These are phyloP conservation scores for Trichophyton benhamiae DNA, from an alignment of 2,329 filamentous ascomycete genomes.

Conservation along the genomic window DNA sequence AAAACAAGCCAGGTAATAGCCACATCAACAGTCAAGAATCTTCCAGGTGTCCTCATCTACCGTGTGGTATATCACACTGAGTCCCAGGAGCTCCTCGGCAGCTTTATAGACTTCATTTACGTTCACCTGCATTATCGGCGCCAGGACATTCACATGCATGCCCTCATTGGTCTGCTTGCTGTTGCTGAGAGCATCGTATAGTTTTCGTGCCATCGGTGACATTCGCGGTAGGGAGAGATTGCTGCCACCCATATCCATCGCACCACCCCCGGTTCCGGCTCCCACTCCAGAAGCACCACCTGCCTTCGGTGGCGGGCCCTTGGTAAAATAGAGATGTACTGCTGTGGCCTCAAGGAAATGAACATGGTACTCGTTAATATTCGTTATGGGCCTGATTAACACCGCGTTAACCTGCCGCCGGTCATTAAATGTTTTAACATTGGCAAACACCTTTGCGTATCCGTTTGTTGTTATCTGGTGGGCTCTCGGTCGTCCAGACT, in stretches of 20 bases:
- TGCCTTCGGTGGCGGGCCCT: constrained; percentile 44
- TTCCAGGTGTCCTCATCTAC: constrained; percentile 90
- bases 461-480: constrained; percentile 55
- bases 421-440: constrained; percentile 70
- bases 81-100: constrained; percentile 64
- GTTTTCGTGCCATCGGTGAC: constrained; percentile 49
- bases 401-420: constrained; percentile 72
- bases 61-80: constrained; percentile 76
- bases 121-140: constrained; percentile 51
- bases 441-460: constrained; percentile 77
- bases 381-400: constrained; percentile 63
- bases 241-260: constrained; percentile 17
- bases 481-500: constrained; percentile 26
- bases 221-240: constrained; percentile 34
- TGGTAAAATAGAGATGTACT: constrained; percentile 72
- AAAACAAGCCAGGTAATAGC: neutral
- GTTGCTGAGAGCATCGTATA: constrained; percentile 58
- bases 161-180: constrained; percentile 67
- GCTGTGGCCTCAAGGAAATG: constrained; percentile 83
- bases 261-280: constrained; percentile 26
- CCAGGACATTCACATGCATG: constrained; percentile 66
- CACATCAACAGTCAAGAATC: constrained; percentile 48
- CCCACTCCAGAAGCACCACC: constrained; percentile 36
- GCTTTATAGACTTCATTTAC: constrained; percentile 59
- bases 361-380: constrained; percentile 87